Percentiles rank a stretch among this genome's conserved stretches.
phyloP scores from a whole-genome alignment of 192 early-diverging fungal species.

The Dispira parvispora region DNA sequence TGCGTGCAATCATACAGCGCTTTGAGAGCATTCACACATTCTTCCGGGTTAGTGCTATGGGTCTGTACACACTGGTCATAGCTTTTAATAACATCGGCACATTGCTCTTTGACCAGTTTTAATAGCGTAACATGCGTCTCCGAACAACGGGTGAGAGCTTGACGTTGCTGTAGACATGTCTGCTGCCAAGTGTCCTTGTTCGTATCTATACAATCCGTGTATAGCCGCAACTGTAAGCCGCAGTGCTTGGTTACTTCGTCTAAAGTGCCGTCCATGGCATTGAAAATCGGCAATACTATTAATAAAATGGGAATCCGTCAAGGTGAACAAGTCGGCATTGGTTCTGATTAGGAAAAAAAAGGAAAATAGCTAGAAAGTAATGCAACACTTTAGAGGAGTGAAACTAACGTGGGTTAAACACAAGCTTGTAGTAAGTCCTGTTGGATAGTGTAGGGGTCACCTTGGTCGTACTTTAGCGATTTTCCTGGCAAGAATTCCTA shows the following conservation, averaged over 20 bases:
- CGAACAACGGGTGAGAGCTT: slow-evolving; percentile 37
- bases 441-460: no score
- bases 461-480: no score
- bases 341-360: no score
- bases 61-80: slow-evolving; percentile 34
- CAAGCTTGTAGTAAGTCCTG: no score
- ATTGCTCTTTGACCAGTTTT: slow-evolving; percentile 37
- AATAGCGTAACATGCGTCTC: slow-evolving; percentile 41
- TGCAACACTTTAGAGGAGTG: no score
- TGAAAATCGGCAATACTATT: neutral
- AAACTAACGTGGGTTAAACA: no score
- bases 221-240: slow-evolving; percentile 33
- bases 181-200: slow-evolving; percentile 35
- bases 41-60: slow-evolving; percentile 28
- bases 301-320: no score
- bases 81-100: slow-evolving; percentile 27
- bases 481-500: no score
- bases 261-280: slow-evolving; percentile 29
- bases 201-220: slow-evolving; percentile 34
- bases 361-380: no score
- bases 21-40: slow-evolving; percentile 30
- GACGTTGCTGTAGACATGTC: slow-evolving; percentile 32
- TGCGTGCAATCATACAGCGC: slow-evolving; percentile 37
- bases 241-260: slow-evolving; percentile 37
- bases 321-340: no score